Evolutionary conservation across 1,284 basidiomycete species (phyloP).

Genomic region (Ceratobasidium sp.): DNA sequence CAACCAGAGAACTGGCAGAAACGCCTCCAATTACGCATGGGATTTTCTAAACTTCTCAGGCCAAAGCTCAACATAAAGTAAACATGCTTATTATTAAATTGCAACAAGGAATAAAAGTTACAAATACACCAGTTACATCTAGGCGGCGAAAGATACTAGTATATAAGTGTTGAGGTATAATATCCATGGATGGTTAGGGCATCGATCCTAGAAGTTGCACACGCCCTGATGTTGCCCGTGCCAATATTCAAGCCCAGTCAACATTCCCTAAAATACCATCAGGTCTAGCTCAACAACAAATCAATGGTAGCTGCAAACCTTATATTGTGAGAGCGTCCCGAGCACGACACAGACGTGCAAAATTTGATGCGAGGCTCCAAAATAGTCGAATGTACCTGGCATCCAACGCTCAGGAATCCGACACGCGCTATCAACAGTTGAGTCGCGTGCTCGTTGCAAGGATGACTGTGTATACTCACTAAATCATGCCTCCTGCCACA

Average conservation of each 20-base stretch:
- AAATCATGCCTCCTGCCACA: constrained; percentile 81
- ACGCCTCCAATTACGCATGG: too few species aligned
- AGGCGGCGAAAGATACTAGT: constrained; percentile 5
- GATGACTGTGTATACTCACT: constrained; percentile 69
- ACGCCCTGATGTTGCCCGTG: constrained; percentile 40
- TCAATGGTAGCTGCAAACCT: constrained; percentile 18
- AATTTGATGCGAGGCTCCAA: constrained; percentile 86
- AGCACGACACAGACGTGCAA: constrained; percentile 87
- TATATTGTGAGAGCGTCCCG: constrained; percentile 83
- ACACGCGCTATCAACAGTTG: constrained; percentile 69
- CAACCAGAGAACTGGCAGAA: too few species aligned
- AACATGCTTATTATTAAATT: background rate
- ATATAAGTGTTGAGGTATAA: constrained; percentile 7
- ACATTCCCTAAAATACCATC: constrained; percentile 21
- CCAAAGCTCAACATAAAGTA: too few species aligned
- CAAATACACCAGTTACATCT: background rate
- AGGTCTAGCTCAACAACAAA: background rate
- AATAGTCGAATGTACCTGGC: constrained; percentile 85
- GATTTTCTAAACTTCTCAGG: too few species aligned
- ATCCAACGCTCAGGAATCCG: constrained; percentile 83
- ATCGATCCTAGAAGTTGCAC: constrained; percentile 23
- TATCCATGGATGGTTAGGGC: background rate
- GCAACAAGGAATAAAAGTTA: background rate
- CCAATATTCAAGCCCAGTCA: constrained; percentile 43
- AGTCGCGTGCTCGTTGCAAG: constrained; percentile 42